phyloP scores from a whole-genome alignment of 129 eudicot species.

The Oenanthe sinensis region DNA sequence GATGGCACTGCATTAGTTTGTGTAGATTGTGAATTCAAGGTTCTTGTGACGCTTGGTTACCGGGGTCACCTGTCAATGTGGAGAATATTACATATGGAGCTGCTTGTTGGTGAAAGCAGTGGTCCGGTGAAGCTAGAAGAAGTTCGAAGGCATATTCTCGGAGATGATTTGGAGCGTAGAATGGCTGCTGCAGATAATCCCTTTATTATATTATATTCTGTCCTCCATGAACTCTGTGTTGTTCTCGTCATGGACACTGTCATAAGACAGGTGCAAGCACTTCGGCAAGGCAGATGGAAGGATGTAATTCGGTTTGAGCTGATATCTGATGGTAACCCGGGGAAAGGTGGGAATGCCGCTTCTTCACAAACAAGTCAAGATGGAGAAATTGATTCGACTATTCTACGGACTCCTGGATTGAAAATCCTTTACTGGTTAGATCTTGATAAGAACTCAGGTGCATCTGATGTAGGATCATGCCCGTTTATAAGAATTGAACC shows the following conservation, averaged over 20 bases:
- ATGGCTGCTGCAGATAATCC: constrained; percentile 93
- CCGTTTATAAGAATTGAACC: constrained; percentile 89
- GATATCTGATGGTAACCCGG: constrained; percentile 58
- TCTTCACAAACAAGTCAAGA: constrained; percentile 58
- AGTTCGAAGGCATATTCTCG: constrained; percentile 74
- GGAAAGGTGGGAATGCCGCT: constrained; percentile 49
- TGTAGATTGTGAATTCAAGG: constrained; percentile 97
- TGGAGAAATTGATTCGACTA: constrained; percentile 68
- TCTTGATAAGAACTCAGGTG: constrained; percentile 43
- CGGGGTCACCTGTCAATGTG: constrained; percentile 91
- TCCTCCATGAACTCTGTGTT: constrained; percentile 84
- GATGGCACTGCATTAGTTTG: constrained; percentile 78
- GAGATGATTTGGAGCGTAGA: constrained; percentile 97
- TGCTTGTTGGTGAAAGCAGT: constrained; percentile 93
- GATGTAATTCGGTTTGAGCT: constrained; percentile 94
- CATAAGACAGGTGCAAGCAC: constrained; percentile 79
- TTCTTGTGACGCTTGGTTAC: constrained; percentile 91
- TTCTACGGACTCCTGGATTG: constrained; percentile 70
- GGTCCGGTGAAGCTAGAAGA: constrained; percentile 86
- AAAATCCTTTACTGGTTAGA: constrained; percentile 91
- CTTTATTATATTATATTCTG: constrained; percentile 60
- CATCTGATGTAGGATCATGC: constrained; percentile 46
- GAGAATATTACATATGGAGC: constrained; percentile 93
- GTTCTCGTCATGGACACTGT: constrained; percentile 94
- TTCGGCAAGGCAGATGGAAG: constrained; percentile 89